These are phyloP conservation scores for Candida ascalaphidarum DNA, from an alignment of 805 yeast genomes.

Conservation along the genomic window DNA sequence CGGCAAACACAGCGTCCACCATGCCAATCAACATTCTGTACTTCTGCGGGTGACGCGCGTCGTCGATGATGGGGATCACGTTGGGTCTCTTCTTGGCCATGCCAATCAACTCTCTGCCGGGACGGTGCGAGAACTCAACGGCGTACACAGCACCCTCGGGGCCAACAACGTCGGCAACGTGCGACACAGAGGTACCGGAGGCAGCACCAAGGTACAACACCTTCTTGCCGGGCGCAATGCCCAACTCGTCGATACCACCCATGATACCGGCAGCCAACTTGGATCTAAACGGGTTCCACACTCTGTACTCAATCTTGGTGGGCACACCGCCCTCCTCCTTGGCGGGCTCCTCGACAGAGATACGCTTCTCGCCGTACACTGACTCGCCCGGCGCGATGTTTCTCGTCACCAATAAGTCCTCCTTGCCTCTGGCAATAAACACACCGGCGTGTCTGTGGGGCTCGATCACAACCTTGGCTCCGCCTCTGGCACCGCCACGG, in stretches of 20 bases:
- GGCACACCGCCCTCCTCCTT: conserved; percentile 81
- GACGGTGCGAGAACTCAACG: conserved; percentile 98
- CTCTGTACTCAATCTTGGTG: conserved; percentile 97
- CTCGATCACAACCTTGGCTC: conserved; percentile 95
- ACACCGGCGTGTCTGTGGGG: conserved; percentile 99
- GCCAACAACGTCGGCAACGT: conserved; percentile 96
- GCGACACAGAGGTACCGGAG: conserved; percentile 98
- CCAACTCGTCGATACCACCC: conserved; percentile 98
- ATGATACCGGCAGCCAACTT: conserved; percentile 99
- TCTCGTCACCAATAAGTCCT: conserved; percentile 94
- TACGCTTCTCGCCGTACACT: conserved; percentile 97
- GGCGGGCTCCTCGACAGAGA: conserved; percentile 87
- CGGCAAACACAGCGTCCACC: conserved; percentile 99
- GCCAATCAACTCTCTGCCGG: conserved; percentile 97
- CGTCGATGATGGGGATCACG: conserved; percentile 97
- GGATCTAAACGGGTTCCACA: conserved; percentile 99
- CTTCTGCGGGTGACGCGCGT: conserved; percentile 99
- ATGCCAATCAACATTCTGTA: conserved; percentile 98
- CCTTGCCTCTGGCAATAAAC: conserved; percentile 98
- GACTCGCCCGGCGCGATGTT: conserved; percentile 98
- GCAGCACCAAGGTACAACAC: conserved; percentile 98
- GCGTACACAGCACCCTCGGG: conserved; percentile 99
- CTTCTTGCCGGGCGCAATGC: conserved; percentile 97
- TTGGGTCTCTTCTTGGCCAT: conserved; percentile 99
- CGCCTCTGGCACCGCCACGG: conserved; percentile 77